Conservation (phyloP, 805 yeast genomes). For the Kodamaea sagamina region DNA sequence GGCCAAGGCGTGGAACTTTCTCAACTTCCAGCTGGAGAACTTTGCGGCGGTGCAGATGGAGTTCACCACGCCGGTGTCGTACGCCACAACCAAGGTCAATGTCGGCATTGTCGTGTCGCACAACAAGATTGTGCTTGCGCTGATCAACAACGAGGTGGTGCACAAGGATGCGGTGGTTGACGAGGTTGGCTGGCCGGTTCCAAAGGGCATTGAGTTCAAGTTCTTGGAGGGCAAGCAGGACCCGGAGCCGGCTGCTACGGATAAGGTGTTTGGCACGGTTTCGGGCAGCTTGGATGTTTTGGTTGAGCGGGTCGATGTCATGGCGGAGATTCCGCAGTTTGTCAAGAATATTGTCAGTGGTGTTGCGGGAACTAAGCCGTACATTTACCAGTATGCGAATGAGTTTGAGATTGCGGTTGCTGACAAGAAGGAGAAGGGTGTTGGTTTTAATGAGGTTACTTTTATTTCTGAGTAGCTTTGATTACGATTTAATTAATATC, state of each 20-base stretch:
- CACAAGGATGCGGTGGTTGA: slow-evolving; percentile 58
- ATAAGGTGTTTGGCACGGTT: slow-evolving; percentile 49
- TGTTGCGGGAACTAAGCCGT: slow-evolving; percentile 96
- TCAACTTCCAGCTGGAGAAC: slow-evolving; percentile 79
- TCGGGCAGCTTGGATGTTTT: slow-evolving; percentile 61
- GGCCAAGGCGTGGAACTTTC: slow-evolving; percentile 94
- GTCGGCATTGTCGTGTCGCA: slow-evolving; percentile 72
- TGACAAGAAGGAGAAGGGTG: slow-evolving; percentile 55
- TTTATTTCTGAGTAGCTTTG: slow-evolving; percentile 54
- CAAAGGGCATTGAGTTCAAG: slow-evolving; percentile 63
- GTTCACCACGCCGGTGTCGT: slow-evolving; percentile 89
- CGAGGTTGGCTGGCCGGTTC: slow-evolving; percentile 91
- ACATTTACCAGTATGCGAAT: slow-evolving; percentile 87
- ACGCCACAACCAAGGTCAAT: slow-evolving; percentile 78
- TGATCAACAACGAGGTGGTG: slow-evolving; percentile 63
- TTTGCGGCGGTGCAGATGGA: slow-evolving; percentile 87
- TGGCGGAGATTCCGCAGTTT: slow-evolving; percentile 94
- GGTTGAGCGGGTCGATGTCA: slow-evolving; percentile 92
- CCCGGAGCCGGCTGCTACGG: slow-evolving; percentile 44
- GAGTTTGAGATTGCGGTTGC: slow-evolving; percentile 52
- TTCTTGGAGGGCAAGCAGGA: slow-evolving; percentile 50
- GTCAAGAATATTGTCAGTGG: slow-evolving; percentile 92
- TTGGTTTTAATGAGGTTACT: slow-evolving; percentile 77
- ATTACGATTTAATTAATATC: slow-evolving; percentile 1
- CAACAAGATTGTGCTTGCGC: slow-evolving; percentile 60